These are phyloP conservation scores for Amanita exitialis DNA, from an alignment of 768 basidiomycete species.

Conservation along the genomic window DNA sequence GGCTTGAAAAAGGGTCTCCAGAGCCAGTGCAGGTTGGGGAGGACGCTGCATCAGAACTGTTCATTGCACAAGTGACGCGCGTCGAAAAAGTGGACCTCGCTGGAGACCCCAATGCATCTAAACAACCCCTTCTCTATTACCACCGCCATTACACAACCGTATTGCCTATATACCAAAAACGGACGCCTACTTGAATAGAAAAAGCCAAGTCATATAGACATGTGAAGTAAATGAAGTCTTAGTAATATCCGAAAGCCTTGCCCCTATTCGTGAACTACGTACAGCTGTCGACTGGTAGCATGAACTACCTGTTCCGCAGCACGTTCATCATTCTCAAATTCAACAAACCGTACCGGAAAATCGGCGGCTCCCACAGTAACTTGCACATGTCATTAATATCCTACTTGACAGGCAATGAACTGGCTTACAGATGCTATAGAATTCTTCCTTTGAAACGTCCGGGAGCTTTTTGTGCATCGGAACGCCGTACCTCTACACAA, in stretches of 20 bases:
- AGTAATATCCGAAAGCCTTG: neutral
- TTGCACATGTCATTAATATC: conserved; percentile 9
- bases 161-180: conserved; percentile 16
- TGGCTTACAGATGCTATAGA: conserved; percentile 27
- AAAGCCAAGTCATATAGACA: neutral
- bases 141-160: conserved; percentile 44
- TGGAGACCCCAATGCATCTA: conserved; percentile 11
- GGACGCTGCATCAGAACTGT: conserved; percentile 53
- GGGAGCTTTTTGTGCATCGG: conserved; percentile 23
- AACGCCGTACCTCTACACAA: conserved; percentile 23
- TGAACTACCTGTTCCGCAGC: neutral
- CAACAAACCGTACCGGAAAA: conserved; percentile 24
- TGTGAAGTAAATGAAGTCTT: too few relatives aligned
- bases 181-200: neutral
- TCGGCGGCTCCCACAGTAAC: conserved; percentile 25
- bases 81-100: conserved; percentile 25
- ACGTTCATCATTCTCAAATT: conserved; percentile 17
- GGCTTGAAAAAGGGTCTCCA: conserved; percentile 6
- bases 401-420: neutral
- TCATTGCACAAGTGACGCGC: conserved; percentile 68
- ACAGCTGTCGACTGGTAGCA: neutral
- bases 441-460: conserved; percentile 25
- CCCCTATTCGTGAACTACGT: neutral
- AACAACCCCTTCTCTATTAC: conserved; percentile 56
- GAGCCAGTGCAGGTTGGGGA: conserved; percentile 11